Conservation (phyloP, 768 basidiomycete genomes). For the Boletus rubroflammeus region DNA sequence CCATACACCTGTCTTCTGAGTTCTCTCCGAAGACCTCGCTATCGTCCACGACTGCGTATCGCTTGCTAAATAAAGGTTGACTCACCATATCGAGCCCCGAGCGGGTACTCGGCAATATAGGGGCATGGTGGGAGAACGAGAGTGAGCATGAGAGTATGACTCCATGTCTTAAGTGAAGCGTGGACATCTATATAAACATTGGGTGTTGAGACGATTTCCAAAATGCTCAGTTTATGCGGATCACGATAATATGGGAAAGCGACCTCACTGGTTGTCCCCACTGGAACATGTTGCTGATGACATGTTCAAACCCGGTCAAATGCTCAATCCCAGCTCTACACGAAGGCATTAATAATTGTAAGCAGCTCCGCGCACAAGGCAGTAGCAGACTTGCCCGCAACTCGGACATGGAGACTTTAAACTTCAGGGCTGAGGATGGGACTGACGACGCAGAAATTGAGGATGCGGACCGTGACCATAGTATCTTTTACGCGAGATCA, state of each 20-base stretch:
- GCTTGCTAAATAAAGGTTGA: conserved; percentile 30
- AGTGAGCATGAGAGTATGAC: conserved; percentile 8
- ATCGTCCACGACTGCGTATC: conserved; percentile 39
- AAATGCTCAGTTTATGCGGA: background rate
- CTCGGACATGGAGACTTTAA: background rate
- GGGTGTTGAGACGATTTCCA: background rate
- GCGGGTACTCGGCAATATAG: background rate
- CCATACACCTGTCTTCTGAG: conserved; percentile 1
- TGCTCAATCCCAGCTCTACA: conserved; percentile 85
- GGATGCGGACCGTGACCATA: background rate
- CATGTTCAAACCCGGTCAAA: conserved; percentile 85
- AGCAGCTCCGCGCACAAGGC: background rate
- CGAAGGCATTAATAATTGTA: background rate
- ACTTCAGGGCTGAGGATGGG: too few species aligned
- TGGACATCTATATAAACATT: background rate
- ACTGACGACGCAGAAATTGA: too few species aligned
- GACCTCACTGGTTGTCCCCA: conserved; percentile 48
- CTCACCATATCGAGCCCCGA: conserved; percentile 19
- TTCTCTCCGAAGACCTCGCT: conserved; percentile 6
- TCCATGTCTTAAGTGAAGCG: background rate
- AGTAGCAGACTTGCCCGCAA: background rate
- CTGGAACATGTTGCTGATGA: conserved; percentile 37
- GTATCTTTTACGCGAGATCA: background rate
- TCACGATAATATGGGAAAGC: conserved; percentile 8
- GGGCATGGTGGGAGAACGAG: background rate